These are phyloP conservation scores for Leccinum truebloodii DNA, from an alignment of 768 basidiomycete species.

Conservation along the genomic window DNA sequence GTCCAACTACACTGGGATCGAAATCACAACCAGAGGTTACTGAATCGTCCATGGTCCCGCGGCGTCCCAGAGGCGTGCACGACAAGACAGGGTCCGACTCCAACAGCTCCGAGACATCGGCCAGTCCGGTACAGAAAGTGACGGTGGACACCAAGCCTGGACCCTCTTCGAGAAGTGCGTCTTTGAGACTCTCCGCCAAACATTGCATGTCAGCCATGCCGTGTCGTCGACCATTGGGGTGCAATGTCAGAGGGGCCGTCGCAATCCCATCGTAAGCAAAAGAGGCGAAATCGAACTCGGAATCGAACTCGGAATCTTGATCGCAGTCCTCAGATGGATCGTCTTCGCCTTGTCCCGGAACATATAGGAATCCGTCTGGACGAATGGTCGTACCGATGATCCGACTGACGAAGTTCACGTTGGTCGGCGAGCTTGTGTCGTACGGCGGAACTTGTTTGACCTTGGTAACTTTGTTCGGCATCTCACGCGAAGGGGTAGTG, in stretches of 20 bases:
- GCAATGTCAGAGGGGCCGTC: not conserved
- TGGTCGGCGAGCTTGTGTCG: constrained; percentile 5
- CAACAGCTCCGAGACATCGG: not conserved
- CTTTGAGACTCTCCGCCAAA: not conserved
- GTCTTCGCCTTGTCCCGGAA: constrained; percentile 3
- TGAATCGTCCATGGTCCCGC: not conserved
- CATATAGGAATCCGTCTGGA: constrained; percentile 10
- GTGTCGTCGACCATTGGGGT: constrained; percentile 5
- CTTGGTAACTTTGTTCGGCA: not conserved
- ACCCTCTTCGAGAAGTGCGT: not conserved
- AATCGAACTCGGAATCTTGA: not conserved
- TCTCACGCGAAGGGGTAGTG: not conserved
- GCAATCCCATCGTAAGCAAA: constrained; percentile 1
- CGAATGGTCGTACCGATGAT: constrained; percentile 19
- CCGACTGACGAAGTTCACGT: constrained; percentile 9
- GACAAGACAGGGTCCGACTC: not conserved
- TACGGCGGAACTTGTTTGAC: constrained; percentile 17
- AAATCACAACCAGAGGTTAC: not conserved
- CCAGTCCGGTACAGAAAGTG: not conserved
- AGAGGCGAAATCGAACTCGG: not conserved
- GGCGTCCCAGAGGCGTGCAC: not conserved
- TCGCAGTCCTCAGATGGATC: not conserved
- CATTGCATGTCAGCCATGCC: constrained; percentile 13
- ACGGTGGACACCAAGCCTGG: not conserved
- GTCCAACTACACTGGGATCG: no score